Conservation (phyloP, 2,329 filamentous ascomycete genomes). For the Rutstroemia sp. region DNA sequence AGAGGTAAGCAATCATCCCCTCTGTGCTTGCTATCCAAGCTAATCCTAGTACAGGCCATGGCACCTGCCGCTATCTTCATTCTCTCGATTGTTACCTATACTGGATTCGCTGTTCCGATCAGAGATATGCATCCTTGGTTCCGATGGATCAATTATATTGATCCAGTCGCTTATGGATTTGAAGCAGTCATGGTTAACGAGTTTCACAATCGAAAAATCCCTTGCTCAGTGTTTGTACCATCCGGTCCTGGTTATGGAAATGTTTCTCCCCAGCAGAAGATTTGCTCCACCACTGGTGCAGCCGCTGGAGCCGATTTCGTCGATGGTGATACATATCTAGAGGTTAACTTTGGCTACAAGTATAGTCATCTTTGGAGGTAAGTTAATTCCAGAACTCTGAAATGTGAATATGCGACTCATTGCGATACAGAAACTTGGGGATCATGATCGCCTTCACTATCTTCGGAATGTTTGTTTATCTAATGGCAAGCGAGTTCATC, state of each 20-base stretch:
- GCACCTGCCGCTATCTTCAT: slow-evolving; percentile 45
- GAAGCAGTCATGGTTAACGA: slow-evolving; percentile 76
- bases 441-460: slow-evolving; percentile 58
- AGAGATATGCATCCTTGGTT: slow-evolving; percentile 49
- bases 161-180: slow-evolving; percentile 61
- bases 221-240: slow-evolving; percentile 22
- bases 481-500: slow-evolving; percentile 56
- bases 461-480: slow-evolving; percentile 55
- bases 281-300: slow-evolving; percentile 54
- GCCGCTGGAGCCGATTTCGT: slow-evolving; percentile 45
- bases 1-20: slow-evolving; percentile 32
- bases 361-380: slow-evolving; percentile 54
- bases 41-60: slow-evolving; percentile 16
- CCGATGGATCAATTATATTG: slow-evolving; percentile 59
- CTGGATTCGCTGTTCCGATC: slow-evolving; percentile 46
- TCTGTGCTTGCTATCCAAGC: not conserved
- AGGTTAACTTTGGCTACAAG: slow-evolving; percentile 48
- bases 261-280: slow-evolving; percentile 19
- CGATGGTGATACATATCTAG: slow-evolving; percentile 52
- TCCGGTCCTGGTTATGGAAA: slow-evolving; percentile 17
- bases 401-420: slow-evolving; percentile 21
- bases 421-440: slow-evolving; percentile 49
- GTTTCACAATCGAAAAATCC: slow-evolving; percentile 39
- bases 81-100: slow-evolving; percentile 43
- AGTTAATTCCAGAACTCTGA: not conserved